phyloP scores from a whole-genome alignment of 2,329 filamentous ascomycete species.

The Alternaria infectoria region DNA sequence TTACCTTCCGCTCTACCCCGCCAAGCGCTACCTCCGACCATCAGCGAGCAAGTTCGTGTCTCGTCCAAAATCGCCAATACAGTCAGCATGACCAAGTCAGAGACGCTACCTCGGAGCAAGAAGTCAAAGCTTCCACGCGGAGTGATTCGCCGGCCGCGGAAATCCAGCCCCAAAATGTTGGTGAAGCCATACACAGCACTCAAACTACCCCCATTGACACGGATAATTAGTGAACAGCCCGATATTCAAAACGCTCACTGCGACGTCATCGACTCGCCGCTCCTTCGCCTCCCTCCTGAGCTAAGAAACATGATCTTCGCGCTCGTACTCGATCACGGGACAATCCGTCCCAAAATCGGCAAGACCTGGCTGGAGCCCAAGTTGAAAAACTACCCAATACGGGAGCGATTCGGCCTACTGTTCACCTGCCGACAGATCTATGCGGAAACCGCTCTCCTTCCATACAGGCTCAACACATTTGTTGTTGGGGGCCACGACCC shows the following conservation, averaged over 20 bases:
- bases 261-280: background rate
- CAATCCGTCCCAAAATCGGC: background rate
- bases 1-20: background rate
- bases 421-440: background rate
- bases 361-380: background rate
- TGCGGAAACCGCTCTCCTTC: background rate
- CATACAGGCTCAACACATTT: background rate
- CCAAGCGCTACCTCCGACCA: rapidly evolving
- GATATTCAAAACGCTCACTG: rapidly evolving
- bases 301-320: background rate
- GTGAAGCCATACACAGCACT: background rate
- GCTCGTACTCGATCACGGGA: background rate
- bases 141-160: too few species aligned
- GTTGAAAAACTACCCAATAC: background rate
- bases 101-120: too few species aligned
- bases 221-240: background rate
- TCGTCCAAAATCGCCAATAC: background rate
- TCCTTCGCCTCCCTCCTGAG: background rate
- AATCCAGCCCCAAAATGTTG: too few species aligned
- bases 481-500: background rate
- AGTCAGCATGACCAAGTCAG: background rate
- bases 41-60: background rate
- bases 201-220: background rate
- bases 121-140: too few species aligned
- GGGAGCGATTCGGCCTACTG: background rate